Base-by-base conservation (phyloP, 2,329 filamentous ascomycete genomes). In the Talaromyces funiculosus region DNA sequence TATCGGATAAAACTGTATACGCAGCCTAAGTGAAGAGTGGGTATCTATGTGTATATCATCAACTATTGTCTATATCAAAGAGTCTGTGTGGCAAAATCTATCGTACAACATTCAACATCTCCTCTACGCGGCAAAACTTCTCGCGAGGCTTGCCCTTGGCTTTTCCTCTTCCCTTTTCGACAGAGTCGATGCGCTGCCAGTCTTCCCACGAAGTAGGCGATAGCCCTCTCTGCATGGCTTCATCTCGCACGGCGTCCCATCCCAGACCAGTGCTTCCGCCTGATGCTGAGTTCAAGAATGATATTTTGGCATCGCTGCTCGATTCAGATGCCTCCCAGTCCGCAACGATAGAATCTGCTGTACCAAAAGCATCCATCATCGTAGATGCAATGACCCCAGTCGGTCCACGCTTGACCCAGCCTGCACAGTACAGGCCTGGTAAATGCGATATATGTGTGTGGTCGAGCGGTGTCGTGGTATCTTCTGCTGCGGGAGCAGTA, bases 341-440 rank as follows among this genome's bases (percentile, higher is more conserved):
- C n/a, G 83, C 77, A 0, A 84, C 84, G 64, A 99, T 89, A 2
- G 88, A 86, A 71, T 97, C 92, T 1, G 87, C 94, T 0, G 92
- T 96, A 8, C 84, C 83, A 69, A 97, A 99, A 0, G 94, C 93
- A 72, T 99, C 94, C 62, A 89, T 85, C 91, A 99, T 96, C 0
- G 94, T 99, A 31, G 88, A 92, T 1, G 93, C 93, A 72, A 99
- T 99, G 3, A 97, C 92, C 2, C 94, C 94, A 0, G 92, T 97
- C 0, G 94, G 93, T 0, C 94, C 94, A 37, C 89, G 85, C 78
- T 97, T 97, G 9, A 97, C 92, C 94, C 94, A 99, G 0, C 94
- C 94, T 16, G 93, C 90, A 65, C 92, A 96, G 76, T 99, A 99
- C 29, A 96, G 75, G 0, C 93, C 91, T 0, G 87, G 85, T 0